Evolutionary conservation across 805 yeast genomes (phyloP).

Genomic region (Wickerhamomyces alni): DNA sequence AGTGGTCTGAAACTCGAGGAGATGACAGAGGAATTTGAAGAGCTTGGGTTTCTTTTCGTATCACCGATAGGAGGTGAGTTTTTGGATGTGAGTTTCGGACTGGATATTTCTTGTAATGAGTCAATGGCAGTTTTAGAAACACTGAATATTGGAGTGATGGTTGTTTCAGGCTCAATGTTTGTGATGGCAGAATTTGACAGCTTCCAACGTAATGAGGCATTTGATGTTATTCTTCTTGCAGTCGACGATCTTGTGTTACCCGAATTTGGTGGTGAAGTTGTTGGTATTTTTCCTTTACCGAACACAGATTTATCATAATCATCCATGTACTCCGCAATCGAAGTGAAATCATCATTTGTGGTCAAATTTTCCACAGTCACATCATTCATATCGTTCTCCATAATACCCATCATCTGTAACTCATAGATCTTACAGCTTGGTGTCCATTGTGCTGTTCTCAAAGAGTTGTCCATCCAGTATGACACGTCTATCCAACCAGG

Average conservation of each 20-base stretch:
- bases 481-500: conserved; percentile 97
- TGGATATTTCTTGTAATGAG: conserved; percentile 2
- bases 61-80: too few relatives aligned
- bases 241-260: not conserved
- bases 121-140: conserved; percentile 6
- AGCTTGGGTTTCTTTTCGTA: not conserved
- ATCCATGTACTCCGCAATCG: conserved; percentile 58
- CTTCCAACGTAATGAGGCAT: conserved; percentile 18
- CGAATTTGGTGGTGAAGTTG: conserved; percentile 1
- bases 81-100: not conserved
- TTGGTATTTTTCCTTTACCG: conserved; percentile 6
- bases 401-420: conserved; percentile 95
- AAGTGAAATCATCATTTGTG: conserved; percentile 21
- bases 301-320: conserved; percentile 61
- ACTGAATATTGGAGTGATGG: conserved; percentile 14
- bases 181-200: conserved; percentile 18
- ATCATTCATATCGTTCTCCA: conserved; percentile 81
- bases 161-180: conserved; percentile 14
- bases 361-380: conserved; percentile 59
- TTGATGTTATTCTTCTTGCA: conserved; percentile 5
- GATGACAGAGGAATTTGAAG: not conserved
- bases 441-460: conserved; percentile 61
- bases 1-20: not conserved
- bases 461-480: conserved; percentile 61
- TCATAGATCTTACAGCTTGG: conserved; percentile 94